Conservation (phyloP, 371 early-diverging fungal species). For the Catenaria anguillulae region DNA sequence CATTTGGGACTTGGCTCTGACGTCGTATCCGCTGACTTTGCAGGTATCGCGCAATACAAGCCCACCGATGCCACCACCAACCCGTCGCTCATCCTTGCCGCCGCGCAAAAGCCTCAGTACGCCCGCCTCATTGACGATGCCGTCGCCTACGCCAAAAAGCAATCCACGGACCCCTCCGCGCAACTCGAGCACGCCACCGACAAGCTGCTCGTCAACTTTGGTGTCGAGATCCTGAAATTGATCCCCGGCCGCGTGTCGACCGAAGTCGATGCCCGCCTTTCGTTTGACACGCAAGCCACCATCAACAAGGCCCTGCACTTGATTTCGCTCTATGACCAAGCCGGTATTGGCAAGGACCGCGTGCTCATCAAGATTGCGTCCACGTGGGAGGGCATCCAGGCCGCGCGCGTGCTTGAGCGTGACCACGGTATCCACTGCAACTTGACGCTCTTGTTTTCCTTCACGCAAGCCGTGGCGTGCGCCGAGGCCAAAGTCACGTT, state of each 20-base stretch:
- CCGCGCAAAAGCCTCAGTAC: constrained; percentile 81
- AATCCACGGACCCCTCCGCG: constrained; percentile 46
- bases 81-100: constrained; percentile 93
- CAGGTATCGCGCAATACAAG: constrained; percentile 90
- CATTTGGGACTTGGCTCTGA: not conserved
- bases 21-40: too few relatives aligned
- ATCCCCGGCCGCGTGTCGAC: constrained; percentile 97
- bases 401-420: constrained; percentile 80
- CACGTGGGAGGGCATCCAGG: constrained; percentile 97
- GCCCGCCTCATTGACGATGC: constrained; percentile 77
- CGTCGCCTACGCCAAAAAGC: constrained; percentile 63
- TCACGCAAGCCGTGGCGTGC: constrained; percentile 91
- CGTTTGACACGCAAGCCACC: constrained; percentile 84
- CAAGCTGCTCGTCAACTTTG: constrained; percentile 92
- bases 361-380: constrained; percentile 96
- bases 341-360: constrained; percentile 69
- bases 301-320: constrained; percentile 78
- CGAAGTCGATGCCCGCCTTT: constrained; percentile 92
- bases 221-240: constrained; percentile 84
- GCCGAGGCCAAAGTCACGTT: constrained; percentile 93
- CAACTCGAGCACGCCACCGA: constrained; percentile 76
- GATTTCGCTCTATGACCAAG: constrained; percentile 77
- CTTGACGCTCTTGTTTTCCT: constrained; percentile 90
- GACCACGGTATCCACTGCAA: constrained; percentile 91
- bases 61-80: constrained; percentile 98